Evolutionary conservation across 805 yeast species (phyloP), one percentile per base, ranked within the genome.

Genomic region (Candida nanaspora): DNA sequence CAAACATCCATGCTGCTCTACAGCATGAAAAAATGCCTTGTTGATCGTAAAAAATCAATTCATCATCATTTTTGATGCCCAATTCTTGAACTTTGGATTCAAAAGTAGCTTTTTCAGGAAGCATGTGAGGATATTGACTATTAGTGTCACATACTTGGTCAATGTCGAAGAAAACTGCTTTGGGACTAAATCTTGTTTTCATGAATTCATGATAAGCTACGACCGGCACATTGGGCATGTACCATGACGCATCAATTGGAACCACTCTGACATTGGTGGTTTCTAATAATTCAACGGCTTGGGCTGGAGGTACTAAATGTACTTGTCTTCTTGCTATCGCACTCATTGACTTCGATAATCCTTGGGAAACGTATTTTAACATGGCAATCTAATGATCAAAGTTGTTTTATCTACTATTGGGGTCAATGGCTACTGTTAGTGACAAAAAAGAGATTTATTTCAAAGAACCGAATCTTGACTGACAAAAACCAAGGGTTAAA

Each of bases 231-330:
- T 80, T 82, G 37, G 98, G 96, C 76, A 91, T 72, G 60, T 80
- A 87, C 97, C 98, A 93, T 0, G 97, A 80, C 4, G 94, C 78
- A 59, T 91, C 98, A 18, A 91, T 66, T 1, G 95, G 82, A 10
- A 82, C 44, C 11, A 56, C 36, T 14, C 39, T 34, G 3, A 20
- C 29, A 15, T 40, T 34, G 2, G 32, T 35, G n/a, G 44, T 43
- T 1, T 43, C 30, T 22, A 56, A 37, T 30, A 52, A 50, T 4
- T 33, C 22, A 1, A 28, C 43, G 6, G 50, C 49, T 15, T 46
- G 37, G 4, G 56, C 52, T 3, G 61, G 61, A 1, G 64, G 44
- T 14, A 61, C 41, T 1, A 42, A 21, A 7, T 37, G 16, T 19
- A 47, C 21, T 7, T 11, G 2, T 35, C 45, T 47, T 23, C 14